These are phyloP conservation scores for Suhomyces faveliae DNA, from an alignment of 805 yeast species.

Conservation along the genomic window DNA sequence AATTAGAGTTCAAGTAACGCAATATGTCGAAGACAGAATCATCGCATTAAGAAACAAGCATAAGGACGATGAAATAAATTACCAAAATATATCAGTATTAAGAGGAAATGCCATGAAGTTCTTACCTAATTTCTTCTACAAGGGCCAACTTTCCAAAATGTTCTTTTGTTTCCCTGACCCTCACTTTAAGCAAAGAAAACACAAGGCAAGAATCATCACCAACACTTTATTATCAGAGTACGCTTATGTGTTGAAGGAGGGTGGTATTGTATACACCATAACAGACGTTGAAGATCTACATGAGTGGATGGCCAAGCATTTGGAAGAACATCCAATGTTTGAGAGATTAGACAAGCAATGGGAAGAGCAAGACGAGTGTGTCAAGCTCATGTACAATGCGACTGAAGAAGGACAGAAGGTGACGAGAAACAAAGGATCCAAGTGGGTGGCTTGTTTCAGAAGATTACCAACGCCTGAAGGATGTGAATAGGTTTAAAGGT, in stretches of 20 bases:
- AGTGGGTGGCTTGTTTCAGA: constrained; percentile 84
- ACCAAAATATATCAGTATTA: constrained; percentile 83
- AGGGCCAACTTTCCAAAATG: constrained; percentile 82
- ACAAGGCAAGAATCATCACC: constrained; percentile 94
- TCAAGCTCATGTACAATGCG: constrained; percentile 80
- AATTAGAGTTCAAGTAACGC: constrained; percentile 95
- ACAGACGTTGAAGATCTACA: constrained; percentile 94
- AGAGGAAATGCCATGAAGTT: constrained; percentile 98
- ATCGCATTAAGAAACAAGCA: constrained; percentile 74
- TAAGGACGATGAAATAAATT: constrained; percentile 36
- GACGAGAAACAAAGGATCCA: constrained; percentile 81
- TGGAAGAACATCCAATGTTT: constrained; percentile 88
- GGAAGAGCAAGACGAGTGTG: constrained; percentile 81
- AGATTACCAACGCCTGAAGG: constrained; percentile 62
- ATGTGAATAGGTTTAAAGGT: constrained; percentile 12
- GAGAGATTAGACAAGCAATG: constrained; percentile 75
- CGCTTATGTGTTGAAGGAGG: constrained; percentile 83
- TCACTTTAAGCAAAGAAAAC: constrained; percentile 95
- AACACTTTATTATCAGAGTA: constrained; percentile 86
- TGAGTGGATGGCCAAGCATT: constrained; percentile 92
- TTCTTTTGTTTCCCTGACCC: constrained; percentile 99
- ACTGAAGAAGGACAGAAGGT: constrained; percentile 99
- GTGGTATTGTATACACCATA: constrained; percentile 88
- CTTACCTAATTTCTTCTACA: constrained; percentile 85
- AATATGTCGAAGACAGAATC: constrained; percentile 93